Conservation (phyloP, 2,329 filamentous ascomycete genomes). For the Tolypocladium paradoxum region DNA sequence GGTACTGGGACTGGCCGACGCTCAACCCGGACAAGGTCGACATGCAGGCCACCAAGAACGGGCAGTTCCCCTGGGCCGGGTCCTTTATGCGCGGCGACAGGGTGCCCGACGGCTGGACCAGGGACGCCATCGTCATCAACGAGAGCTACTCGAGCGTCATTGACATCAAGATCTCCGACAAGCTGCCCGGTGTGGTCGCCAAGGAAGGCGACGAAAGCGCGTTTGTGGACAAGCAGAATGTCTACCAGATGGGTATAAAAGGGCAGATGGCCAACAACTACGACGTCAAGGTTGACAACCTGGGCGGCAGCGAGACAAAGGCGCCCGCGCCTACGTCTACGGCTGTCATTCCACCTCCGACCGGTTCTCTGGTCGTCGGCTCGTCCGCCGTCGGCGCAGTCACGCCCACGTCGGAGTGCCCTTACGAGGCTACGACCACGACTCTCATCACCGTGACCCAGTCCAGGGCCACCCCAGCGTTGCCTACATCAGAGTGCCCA, state of each 20-base stretch:
- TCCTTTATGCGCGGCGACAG: slow-evolving; percentile 27
- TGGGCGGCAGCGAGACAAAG: slow-evolving; percentile 4
- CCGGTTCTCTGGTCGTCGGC: not conserved
- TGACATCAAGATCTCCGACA: slow-evolving; percentile 26
- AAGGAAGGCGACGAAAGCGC: slow-evolving; percentile 10
- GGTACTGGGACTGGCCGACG: slow-evolving; percentile 92
- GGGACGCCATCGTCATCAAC: slow-evolving; percentile 21
- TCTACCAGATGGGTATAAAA: slow-evolving; percentile 32
- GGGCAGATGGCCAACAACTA: slow-evolving; percentile 34
- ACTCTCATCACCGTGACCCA: not conserved
- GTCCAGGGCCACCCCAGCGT: not conserved
- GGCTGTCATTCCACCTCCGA: not conserved
- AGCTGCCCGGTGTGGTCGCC: slow-evolving; percentile 11
- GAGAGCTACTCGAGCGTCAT: slow-evolving; percentile 32
- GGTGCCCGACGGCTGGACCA: slow-evolving; percentile 24
- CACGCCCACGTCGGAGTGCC: not conserved
- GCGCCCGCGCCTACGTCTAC: not conserved
- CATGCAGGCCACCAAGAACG: slow-evolving; percentile 24
- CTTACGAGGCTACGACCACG: not conserved
- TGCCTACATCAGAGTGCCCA: not conserved
- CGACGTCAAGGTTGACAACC: slow-evolving; percentile 27
- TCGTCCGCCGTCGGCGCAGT: not conserved
- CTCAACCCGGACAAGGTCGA: slow-evolving; percentile 33
- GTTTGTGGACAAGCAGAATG: slow-evolving; percentile 26
- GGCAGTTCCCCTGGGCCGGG: slow-evolving; percentile 31